Percentiles rank a stretch among this genome's conserved stretches.
Evolutionary conservation across 2,329 filamentous ascomycete species (phyloP).

Genomic region (Drechslera avenae): DNA sequence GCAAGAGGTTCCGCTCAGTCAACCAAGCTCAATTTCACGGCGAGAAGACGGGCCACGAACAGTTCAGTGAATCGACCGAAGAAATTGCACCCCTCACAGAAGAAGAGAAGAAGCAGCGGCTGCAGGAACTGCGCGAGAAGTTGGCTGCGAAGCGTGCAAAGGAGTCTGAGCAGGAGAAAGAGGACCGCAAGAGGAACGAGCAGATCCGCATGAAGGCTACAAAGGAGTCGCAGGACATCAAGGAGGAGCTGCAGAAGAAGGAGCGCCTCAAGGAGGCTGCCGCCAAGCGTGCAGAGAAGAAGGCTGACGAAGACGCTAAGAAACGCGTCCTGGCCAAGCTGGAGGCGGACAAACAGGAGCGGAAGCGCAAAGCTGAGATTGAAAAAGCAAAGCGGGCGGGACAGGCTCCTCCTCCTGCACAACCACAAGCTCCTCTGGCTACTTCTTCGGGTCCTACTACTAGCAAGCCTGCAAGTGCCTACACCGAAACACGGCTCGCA

Average conservation of each 20-base stretch:
- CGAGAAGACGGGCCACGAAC: constrained; percentile 83
- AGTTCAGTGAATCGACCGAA: constrained; percentile 93
- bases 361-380: constrained; percentile 80
- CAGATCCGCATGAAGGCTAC: constrained; percentile 84
- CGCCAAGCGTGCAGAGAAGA: constrained; percentile 85
- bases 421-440: constrained; percentile 55
- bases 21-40: constrained; percentile 89
- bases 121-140: constrained; percentile 74
- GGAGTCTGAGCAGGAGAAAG: constrained; percentile 74
- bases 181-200: constrained; percentile 85
- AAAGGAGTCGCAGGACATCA: constrained; percentile 83
- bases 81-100: constrained; percentile 89
- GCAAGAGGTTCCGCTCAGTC: constrained; percentile 84
- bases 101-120: constrained; percentile 82
- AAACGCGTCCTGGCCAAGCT: constrained; percentile 91
- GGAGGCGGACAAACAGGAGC: constrained; percentile 89
- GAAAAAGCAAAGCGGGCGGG: constrained; percentile 88
- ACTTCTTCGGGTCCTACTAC: constrained; percentile 55
- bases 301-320: constrained; percentile 82
- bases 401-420: constrained; percentile 57
- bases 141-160: constrained; percentile 73
- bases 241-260: constrained; percentile 85
- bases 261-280: constrained; percentile 91
- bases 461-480: constrained; percentile 69
- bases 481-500: constrained; percentile 80